phyloP scores from a whole-genome alignment of 345 rosid species.

The Syzygium jambos region DNA sequence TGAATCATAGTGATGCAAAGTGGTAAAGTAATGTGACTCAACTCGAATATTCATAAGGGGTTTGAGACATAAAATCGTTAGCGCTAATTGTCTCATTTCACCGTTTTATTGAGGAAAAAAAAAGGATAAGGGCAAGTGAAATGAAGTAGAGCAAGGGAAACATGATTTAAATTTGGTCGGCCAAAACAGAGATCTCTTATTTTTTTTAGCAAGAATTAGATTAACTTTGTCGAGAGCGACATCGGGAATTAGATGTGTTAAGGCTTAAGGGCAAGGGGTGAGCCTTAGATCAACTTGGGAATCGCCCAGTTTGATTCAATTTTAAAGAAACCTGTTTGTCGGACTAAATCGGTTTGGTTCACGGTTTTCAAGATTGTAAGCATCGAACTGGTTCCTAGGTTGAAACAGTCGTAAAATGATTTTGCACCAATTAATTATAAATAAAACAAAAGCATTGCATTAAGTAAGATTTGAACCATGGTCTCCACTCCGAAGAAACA shows the following conservation, averaged over 20 bases:
- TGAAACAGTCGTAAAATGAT: rapidly evolving
- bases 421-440: not conserved
- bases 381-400: rapidly evolving
- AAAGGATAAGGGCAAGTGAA: not conserved
- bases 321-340: rapidly evolving
- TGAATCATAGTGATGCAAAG: not conserved
- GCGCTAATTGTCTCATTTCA: not conserved
- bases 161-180: rapidly evolving
- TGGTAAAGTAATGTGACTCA: not conserved
- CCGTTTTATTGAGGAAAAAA: not conserved
- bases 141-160: not conserved
- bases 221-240: rapidly evolving
- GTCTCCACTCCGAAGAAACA: rapidly evolving
- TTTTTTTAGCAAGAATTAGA: not conserved
- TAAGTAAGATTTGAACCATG: not conserved
- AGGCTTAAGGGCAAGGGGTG: not conserved
- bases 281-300: rapidly evolving
- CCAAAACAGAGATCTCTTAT: not conserved
- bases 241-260: not conserved
- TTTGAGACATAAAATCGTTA: rapidly evolving
- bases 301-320: not conserved
- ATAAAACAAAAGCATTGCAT: not conserved
- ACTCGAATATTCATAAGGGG: not conserved
- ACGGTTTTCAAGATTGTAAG: not conserved
- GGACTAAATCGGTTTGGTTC: rapidly evolving